Evolutionary conservation across 306 rosid species (phyloP).

Genomic region (Clitoria ternatea): DNA sequence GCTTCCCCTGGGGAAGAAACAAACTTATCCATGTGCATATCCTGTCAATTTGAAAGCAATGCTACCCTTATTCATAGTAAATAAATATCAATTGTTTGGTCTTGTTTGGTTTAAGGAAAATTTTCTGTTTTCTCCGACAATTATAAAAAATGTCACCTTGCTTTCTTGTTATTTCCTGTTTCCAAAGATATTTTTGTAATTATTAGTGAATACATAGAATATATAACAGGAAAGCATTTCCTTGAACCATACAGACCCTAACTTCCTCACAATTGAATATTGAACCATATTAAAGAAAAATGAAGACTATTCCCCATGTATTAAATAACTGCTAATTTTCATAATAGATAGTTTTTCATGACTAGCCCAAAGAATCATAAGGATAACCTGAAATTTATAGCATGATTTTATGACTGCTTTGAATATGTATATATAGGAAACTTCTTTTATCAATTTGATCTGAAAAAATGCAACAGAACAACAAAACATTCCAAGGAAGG

Average conservation of each 20-base stretch:
- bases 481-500: not conserved
- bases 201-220: not conserved
- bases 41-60: slow-evolving; percentile 36
- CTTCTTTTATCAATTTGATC: not conserved
- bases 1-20: slow-evolving; percentile 75
- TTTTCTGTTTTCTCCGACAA: not conserved
- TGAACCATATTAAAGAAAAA: not conserved
- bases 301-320: not conserved
- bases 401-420: not conserved
- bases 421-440: not conserved
- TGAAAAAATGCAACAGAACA: not conserved
- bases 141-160: not conserved
- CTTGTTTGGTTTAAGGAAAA: not conserved
- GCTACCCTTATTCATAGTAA: not conserved
- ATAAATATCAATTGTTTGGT: no score
- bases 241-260: not conserved
- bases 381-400: not conserved
- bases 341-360: not conserved
- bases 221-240: not conserved
- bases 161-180: not conserved
- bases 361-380: not conserved
- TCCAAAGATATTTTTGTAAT: not conserved
- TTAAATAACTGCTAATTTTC: not conserved
- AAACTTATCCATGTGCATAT: slow-evolving; percentile 37
- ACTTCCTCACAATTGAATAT: not conserved